Evolutionary conservation across 371 early-diverging fungal species (phyloP).

Genomic region (Lichtheimia hyalospora): DNA sequence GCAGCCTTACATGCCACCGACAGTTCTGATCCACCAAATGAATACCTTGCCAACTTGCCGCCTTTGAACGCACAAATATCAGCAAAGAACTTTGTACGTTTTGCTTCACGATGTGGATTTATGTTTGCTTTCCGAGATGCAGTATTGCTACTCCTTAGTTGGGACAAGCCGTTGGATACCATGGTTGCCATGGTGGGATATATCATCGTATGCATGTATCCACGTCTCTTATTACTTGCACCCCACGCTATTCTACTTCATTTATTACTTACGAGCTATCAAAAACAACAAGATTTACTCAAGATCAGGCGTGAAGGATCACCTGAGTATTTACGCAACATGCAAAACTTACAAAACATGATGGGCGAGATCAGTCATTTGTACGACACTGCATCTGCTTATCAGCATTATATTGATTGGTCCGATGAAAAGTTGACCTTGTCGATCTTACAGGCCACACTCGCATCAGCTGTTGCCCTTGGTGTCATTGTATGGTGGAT

Average conservation of each 20-base stretch:
- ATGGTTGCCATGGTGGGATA: constrained; percentile 33
- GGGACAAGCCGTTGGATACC: constrained; percentile 46
- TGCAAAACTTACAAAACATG: constrained; percentile 52
- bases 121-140: constrained; percentile 44
- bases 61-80: constrained; percentile 42
- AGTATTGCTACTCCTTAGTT: constrained; percentile 41
- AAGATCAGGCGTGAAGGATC: constrained; percentile 22
- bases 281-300: constrained; percentile 11
- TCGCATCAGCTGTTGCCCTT: constrained; percentile 18
- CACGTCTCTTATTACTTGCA: constrained; percentile 29
- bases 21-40: constrained; percentile 22
- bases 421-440: constrained; percentile 33
- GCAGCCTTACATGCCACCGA: constrained; percentile 41
- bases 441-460: constrained; percentile 29
- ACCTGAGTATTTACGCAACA: constrained; percentile 43
- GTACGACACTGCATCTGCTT: constrained; percentile 29
- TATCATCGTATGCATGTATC: constrained; percentile 46
- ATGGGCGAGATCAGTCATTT: constrained; percentile 46
- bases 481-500: constrained; percentile 30
- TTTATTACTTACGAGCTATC: constrained; percentile 21
- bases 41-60: constrained; percentile 38
- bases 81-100: constrained; percentile 46
- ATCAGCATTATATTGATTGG: constrained; percentile 39
- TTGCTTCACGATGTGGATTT: constrained; percentile 44
- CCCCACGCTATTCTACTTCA: constrained; percentile 35